Evolutionary conservation across 768 basidiomycete genomes (phyloP).

Genomic region (Phylloporus sp.): DNA sequence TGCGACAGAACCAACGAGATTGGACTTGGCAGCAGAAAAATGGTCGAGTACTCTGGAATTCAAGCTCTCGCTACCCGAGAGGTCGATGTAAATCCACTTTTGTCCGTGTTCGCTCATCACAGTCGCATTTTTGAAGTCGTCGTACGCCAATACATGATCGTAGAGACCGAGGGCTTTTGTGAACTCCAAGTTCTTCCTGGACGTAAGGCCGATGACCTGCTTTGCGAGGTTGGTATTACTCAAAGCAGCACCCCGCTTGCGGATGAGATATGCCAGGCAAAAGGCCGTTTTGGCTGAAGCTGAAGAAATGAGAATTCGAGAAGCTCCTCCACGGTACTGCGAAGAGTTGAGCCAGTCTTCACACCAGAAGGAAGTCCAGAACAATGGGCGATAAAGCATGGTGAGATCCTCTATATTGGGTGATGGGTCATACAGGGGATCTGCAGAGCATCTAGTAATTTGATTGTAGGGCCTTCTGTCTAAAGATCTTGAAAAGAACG

Average conservation of each 20-base stretch:
- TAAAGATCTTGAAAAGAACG: slow-evolving; percentile 14
- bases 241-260: slow-evolving; percentile 35
- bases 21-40: slow-evolving; percentile 25
- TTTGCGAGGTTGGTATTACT: slow-evolving; percentile 10
- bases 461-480: slow-evolving; percentile 70
- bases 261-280: slow-evolving; percentile 57
- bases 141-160: slow-evolving; percentile 53
- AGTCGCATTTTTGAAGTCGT: slow-evolving; percentile 33
- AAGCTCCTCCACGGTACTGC: slow-evolving; percentile 45
- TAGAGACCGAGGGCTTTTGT: slow-evolving; percentile 53
- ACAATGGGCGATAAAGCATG: slow-evolving; percentile 69
- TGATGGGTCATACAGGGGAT: slow-evolving; percentile 49
- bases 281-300: slow-evolving; percentile 73
- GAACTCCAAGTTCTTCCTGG: slow-evolving; percentile 48
- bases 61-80: slow-evolving; percentile 52
- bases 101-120: slow-evolving; percentile 28
- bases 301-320: slow-evolving; percentile 54
- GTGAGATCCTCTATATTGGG: slow-evolving; percentile 52
- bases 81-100: slow-evolving; percentile 58
- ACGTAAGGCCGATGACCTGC: slow-evolving; percentile 57
- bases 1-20: slow-evolving; percentile 39
- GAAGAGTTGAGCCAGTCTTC: slow-evolving; percentile 61
- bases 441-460: slow-evolving; percentile 52
- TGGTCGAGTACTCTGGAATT: slow-evolving; percentile 42
- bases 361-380: slow-evolving; percentile 74